Percentiles rank a stretch among this genome's conserved stretches.
Conservation (phyloP, 2,329 filamentous ascomycete genomes). For the Canariomyces notabilis region DNA sequence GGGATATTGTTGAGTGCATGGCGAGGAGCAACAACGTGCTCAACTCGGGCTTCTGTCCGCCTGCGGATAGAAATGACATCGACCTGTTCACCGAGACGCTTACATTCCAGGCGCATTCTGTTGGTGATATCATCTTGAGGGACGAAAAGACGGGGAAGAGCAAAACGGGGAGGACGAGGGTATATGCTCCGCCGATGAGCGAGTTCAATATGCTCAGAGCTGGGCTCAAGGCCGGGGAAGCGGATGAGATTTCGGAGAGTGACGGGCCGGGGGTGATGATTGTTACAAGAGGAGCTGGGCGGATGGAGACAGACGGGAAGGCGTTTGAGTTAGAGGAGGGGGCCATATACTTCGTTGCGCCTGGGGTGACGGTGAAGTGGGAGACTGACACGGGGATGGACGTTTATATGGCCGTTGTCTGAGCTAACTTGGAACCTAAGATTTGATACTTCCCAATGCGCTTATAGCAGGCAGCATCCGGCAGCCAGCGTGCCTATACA, state of each 20-base stretch:
- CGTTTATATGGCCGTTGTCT: constrained; percentile 35
- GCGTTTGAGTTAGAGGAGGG: constrained; percentile 54
- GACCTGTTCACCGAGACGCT: constrained; percentile 59
- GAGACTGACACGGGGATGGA: constrained; percentile 32
- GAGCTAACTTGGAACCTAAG: too few relatives aligned
- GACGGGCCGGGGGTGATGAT: constrained; percentile 60
- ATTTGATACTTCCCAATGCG: too few relatives aligned
- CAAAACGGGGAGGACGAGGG: constrained; percentile 53
- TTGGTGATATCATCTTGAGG: constrained; percentile 51
- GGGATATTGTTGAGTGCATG: constrained; percentile 77
- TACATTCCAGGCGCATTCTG: constrained; percentile 58
- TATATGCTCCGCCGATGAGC: constrained; percentile 62
- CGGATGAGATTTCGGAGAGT: constrained; percentile 50
- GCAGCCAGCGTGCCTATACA: background rate
- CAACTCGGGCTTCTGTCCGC: constrained; percentile 69
- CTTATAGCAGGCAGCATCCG: background rate
- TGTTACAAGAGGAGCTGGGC: constrained; percentile 54
- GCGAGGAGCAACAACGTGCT: constrained; percentile 70
- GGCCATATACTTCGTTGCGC: constrained; percentile 62
- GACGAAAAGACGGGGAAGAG: constrained; percentile 46
- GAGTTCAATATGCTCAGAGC: constrained; percentile 67
- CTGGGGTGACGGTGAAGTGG: constrained; percentile 37
- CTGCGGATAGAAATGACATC: constrained; percentile 56
- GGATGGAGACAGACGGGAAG: constrained; percentile 49
- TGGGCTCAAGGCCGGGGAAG: constrained; percentile 51